These are phyloP conservation scores for Lactarius trivialis DNA, from an alignment of 768 basidiomycete species.

Conservation along the genomic window DNA sequence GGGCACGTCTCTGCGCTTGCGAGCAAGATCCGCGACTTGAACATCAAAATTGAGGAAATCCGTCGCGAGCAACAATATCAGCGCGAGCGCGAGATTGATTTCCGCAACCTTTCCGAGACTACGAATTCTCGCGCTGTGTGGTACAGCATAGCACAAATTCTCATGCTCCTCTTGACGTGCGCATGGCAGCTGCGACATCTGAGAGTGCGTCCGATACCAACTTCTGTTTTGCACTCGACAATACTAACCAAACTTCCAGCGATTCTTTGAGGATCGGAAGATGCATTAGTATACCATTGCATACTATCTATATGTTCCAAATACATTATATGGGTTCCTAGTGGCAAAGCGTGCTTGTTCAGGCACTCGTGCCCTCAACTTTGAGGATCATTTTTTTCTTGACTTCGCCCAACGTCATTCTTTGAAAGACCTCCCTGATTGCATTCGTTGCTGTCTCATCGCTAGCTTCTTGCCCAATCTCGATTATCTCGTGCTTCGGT, in stretches of 20 bases:
- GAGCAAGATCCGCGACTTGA: constrained; percentile 82
- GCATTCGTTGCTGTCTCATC: constrained; percentile 34
- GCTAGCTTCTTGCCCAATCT: constrained; percentile 37
- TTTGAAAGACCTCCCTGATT: constrained; percentile 33
- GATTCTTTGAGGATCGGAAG: constrained; percentile 84
- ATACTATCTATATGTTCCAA: constrained; percentile 15
- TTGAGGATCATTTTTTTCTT: constrained; percentile 46
- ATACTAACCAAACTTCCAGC: constrained; percentile 34
- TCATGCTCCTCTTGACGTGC: constrained; percentile 77
- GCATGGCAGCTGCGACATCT: constrained; percentile 92
- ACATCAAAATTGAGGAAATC: constrained; percentile 88
- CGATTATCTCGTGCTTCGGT: constrained; percentile 64
- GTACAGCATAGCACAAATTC: constrained; percentile 88
- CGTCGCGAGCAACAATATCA: constrained; percentile 96
- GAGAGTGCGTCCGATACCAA: constrained; percentile 46
- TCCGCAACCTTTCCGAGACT: constrained; percentile 77
- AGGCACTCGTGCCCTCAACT: constrained; percentile 28
- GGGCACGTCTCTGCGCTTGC: constrained; percentile 79
- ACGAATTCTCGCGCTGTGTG: constrained; percentile 93
- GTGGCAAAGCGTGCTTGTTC: constrained; percentile 16
- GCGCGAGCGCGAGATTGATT: constrained; percentile 89
- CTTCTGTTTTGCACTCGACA: background rate
- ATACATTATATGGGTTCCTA: constrained; percentile 11
- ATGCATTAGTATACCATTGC: constrained; percentile 43
- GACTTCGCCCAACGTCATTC: constrained; percentile 33